phyloP scores from a whole-genome alignment of 2,329 filamentous ascomycete species.

The Diaporthe humulicola region DNA sequence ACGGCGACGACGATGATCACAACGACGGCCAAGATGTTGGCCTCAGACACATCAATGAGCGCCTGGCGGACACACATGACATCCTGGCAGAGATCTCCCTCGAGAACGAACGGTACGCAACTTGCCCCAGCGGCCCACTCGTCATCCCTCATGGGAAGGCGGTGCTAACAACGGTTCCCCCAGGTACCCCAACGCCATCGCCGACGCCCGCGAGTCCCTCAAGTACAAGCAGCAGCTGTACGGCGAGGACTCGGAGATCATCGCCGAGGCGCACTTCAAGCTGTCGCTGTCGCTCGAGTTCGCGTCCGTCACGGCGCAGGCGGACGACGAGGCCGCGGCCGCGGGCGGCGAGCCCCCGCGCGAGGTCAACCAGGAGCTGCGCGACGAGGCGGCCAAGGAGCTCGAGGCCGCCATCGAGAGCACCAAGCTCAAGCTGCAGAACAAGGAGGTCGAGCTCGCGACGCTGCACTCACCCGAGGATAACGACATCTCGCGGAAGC shows the following conservation, averaged over 20 bases:
- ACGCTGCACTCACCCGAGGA: slow-evolving; percentile 75
- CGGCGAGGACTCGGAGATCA: slow-evolving; percentile 82
- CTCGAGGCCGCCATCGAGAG: slow-evolving; percentile 81
- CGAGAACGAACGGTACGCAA: slow-evolving; percentile 83
- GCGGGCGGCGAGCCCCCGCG: slow-evolving; percentile 40
- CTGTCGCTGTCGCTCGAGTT: slow-evolving; percentile 96
- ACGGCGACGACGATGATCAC: slow-evolving; percentile 50
- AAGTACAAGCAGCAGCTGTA: slow-evolving; percentile 84
- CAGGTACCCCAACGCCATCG: slow-evolving; percentile 86
- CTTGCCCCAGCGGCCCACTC: slow-evolving; percentile 3
- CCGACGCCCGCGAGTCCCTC: slow-evolving; percentile 83
- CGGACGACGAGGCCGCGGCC: slow-evolving; percentile 58
- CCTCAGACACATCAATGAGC: slow-evolving; percentile 79
- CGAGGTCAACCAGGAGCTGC: slow-evolving; percentile 75
- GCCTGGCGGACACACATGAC: slow-evolving; percentile 93
- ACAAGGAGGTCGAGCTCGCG: slow-evolving; percentile 76
- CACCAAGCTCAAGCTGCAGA: slow-evolving; percentile 77
- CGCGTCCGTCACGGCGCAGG: slow-evolving; percentile 78
- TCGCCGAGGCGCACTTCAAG: slow-evolving; percentile 97
- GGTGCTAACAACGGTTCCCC: slow-evolving; percentile 10
- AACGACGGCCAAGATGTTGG: slow-evolving; percentile 45
- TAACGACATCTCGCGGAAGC: slow-evolving; percentile 71
- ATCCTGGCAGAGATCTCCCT: slow-evolving; percentile 96
- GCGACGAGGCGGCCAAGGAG: slow-evolving; percentile 78
- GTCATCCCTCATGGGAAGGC: slow-evolving; percentile 3